Evolutionary conservation across 2,329 filamentous ascomycete genomes (phyloP), one percentile per base, ranked within the genome.

Genomic region (Aspergillus fischeri): DNA sequence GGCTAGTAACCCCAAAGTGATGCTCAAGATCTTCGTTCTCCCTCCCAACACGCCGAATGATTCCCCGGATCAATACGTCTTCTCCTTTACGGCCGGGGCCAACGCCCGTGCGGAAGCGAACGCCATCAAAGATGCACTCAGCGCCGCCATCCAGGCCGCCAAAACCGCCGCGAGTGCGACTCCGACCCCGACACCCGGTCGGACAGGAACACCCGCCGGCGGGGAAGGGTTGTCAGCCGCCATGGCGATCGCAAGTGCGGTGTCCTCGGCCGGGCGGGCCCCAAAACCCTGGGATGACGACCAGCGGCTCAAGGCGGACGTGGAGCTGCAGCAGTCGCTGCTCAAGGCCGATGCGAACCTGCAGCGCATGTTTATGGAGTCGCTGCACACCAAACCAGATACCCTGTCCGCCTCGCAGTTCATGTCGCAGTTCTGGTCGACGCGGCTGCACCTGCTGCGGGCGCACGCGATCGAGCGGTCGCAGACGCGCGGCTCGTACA

Each of bases 351-450:
- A 96, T 69, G 80, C 84, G 20, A 81, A 81, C 10, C 80, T 99
- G 44, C 85, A 89, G 65, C 86, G 90, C 71, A 94, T 92, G 47
- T 97, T 97, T 71, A 87, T 91, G 77, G 91, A 96, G 69, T 89
- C 91, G 0, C 80, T 92, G 51, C 82, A 84, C 53, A 89, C 90
- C 8, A 96, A 96, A 69, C 92, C 93, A 0, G 89, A 93, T 7
- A 87, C 89, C 2, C 88, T 97, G 60, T 88, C 88, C 0, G 86
- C 89, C 28, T 84, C 84, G 1, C 88, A 92, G 48, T 96, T 97
- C 73, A 92, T 93, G 64, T 81, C 86, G 1, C 93, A 97, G 72
- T 99, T 99, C 77, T 99, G 94, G 94, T 91, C 91, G 1, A 91
- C 91, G 1, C 84, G 95, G 49, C 84, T 92, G 49, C 91, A 91